These are phyloP conservation scores for Marchantia polymorpha DNA, from an alignment of 225 moss, liverwort and hornwort genomes.

Conservation along the genomic window DNA sequence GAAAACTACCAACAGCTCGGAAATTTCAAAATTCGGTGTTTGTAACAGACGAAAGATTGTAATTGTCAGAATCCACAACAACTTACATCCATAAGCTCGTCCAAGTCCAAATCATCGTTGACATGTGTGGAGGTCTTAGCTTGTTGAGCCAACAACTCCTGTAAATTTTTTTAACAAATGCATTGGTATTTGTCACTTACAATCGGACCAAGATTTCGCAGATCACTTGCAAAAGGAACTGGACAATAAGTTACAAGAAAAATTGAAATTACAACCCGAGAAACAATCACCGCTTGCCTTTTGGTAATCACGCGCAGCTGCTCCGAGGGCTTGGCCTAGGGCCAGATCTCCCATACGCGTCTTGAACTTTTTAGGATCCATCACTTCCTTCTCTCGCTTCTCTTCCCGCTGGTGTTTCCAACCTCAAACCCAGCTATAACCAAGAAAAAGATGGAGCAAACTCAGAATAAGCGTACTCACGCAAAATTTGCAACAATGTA, in stretches of 20 bases:
- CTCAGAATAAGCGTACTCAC: no score
- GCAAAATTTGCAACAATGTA: no score
- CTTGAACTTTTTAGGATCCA: constrained; percentile 94
- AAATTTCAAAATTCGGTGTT: background rate
- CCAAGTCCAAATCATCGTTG: constrained; percentile 81
- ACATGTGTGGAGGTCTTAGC: constrained; percentile 43
- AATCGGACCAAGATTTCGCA: background rate
- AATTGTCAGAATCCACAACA: background rate
- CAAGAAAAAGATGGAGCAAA: no score
- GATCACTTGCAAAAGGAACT: background rate
- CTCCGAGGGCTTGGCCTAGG: constrained; percentile 79
- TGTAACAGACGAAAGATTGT: background rate
- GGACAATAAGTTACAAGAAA: background rate
- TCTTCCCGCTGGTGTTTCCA: background rate
- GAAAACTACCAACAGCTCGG: background rate
- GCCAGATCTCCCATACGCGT: constrained; percentile 90
- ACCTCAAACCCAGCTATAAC: no score
- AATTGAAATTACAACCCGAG: background rate
- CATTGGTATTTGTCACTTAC: background rate
- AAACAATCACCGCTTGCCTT: constrained; percentile 45
- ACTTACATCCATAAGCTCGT: constrained; percentile 91
- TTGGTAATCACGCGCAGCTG: constrained; percentile 89
- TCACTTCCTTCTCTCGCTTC: constrained; percentile 16
- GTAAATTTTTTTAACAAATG: constrained; percentile 15
- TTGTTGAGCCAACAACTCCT: constrained; percentile 79